Conservation (phyloP, 192 early-diverging fungal species). For the Coemansia sp. region DNA sequence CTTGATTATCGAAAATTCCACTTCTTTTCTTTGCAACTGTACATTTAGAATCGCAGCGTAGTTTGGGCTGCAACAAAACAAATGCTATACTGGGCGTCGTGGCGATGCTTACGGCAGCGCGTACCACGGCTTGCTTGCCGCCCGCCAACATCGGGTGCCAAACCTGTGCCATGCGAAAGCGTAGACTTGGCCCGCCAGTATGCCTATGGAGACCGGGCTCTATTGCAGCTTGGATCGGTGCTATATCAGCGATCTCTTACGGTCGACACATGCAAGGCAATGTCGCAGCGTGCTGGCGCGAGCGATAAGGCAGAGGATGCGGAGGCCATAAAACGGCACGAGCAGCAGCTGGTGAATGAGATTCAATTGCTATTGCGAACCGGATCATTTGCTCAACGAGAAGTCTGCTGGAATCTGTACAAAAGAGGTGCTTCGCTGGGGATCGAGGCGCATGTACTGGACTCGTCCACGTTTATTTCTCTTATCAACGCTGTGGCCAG, state of each 20-base stretch:
- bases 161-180: background rate
- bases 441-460: conserved; percentile 4
- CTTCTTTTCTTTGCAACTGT: background rate
- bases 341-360: conserved; percentile 14
- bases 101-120: conserved; percentile 23
- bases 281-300: background rate
- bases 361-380: conserved; percentile 14
- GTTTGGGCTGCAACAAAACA: background rate
- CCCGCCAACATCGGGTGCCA: background rate
- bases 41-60: background rate
- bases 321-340: background rate
- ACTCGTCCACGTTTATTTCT: conserved; percentile 11
- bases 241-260: background rate
- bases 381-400: conserved; percentile 20
- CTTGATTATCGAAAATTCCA: background rate
- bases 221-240: background rate
- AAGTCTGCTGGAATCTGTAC: conserved; percentile 34
- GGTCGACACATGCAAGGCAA: background rate
- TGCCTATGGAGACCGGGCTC: background rate
- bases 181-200: background rate
- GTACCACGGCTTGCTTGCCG: conserved; percentile 3
- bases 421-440: conserved; percentile 3
- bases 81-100: conserved; percentile 23
- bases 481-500: conserved; percentile 29
- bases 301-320: background rate